phyloP scores from a whole-genome alignment of 352 stramenopile species.

The Blastocystis sp. region DNA sequence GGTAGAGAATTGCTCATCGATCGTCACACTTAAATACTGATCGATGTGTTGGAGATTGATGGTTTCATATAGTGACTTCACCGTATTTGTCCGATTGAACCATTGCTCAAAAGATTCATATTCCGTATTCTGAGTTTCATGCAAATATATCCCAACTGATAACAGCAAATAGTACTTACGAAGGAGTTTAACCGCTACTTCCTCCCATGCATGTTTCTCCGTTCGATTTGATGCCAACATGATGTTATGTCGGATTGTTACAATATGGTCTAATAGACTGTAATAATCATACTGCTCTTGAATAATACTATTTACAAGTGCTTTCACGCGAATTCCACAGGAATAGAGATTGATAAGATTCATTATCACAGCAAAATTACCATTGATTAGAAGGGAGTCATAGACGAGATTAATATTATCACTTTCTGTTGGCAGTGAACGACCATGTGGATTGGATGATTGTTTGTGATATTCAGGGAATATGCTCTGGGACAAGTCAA shows the following conservation, averaged over 20 bases:
- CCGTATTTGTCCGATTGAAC: background rate
- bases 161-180: slow-evolving; percentile 52
- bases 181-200: slow-evolving; percentile 10
- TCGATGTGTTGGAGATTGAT: slow-evolving; percentile 51
- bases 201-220: slow-evolving; percentile 23
- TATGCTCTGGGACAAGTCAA: background rate
- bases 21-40: slow-evolving; percentile 27
- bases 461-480: background rate
- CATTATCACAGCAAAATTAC: slow-evolving; percentile 31
- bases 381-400: slow-evolving; percentile 37
- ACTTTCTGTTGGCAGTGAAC: background rate
- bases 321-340: background rate
- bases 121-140: slow-evolving; percentile 30
- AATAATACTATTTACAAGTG: slow-evolving; percentile 36
- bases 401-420: slow-evolving; percentile 44
- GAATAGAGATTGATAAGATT: slow-evolving; percentile 35
- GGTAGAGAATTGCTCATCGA: background rate
- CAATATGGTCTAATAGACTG: background rate
- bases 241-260: background rate
- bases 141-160: slow-evolving; percentile 1
- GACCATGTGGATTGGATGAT: background rate
- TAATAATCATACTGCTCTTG: slow-evolving; percentile 3
- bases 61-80: slow-evolving; percentile 5
- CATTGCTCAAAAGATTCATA: background rate
- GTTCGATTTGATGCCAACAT: slow-evolving; percentile 20